Evolutionary conservation across 2,329 filamentous ascomycete genomes (phyloP), one percentile per base, ranked within the genome.

Genomic region (Epichloe baconii): DNA sequence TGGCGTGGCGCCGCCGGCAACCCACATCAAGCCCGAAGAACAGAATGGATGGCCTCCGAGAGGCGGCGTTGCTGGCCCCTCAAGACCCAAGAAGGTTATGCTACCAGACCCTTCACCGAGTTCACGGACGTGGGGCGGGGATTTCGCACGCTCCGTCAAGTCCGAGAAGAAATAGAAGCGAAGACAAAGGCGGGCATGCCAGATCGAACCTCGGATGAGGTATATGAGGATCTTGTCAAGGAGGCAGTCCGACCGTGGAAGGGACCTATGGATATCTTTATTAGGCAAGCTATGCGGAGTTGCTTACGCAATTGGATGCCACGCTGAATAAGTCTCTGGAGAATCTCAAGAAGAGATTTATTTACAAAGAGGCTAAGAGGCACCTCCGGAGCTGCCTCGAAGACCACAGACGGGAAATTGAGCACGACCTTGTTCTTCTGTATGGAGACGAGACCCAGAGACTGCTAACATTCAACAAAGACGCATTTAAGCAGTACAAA

Each of bases 161-260:
- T 86, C 1, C 72, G 75, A 0, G 64, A 69, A 0, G 73, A 80
- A 11, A 82, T 85, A 14, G 64, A 69, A 17, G 65, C 70, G 4
- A 77, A 78, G 12, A 76, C 75, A 26, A 71, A 71, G 17, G 74
- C 78, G 0, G 80, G 82, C 0, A 71, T 82, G 56, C 80, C 79
- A 0, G 74, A 76, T 6, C 71, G 80, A 0, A 75, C 80, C 0
- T 76, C 81, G 0, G 73, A 77, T 0, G 76, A 78, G 38, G 80
- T 84, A 0, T 79, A 82, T 21, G 75, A 81, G 31, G 70, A 71
- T 0, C 68, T 86, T 15, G 80, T 77, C 44, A 68, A 72, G 15
- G 66, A 76, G n/a, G 75, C 77, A 0, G 75, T 86, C 1, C 60
- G 63, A 7, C 74, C 78, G 1, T 87, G 84, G 84, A 60, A 71